A percentile compares a stretch with the other conserved stretches of the same genome.
phyloP scores from a whole-genome alignment of 306 rosid species.

The Alnus glutinosa region DNA sequence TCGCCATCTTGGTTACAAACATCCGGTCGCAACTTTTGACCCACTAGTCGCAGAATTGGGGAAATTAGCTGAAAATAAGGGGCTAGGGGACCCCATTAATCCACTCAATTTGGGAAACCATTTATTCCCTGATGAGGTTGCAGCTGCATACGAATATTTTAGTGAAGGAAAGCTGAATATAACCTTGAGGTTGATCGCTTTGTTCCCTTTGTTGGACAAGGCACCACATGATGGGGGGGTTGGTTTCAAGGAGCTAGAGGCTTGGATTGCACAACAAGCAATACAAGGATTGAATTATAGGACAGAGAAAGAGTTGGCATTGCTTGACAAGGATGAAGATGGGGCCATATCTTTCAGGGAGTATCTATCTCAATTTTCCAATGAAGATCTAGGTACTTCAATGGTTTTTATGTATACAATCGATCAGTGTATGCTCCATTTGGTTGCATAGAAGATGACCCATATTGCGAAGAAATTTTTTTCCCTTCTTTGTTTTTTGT shows the following conservation, averaged over 20 bases:
- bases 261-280: conserved; percentile 55
- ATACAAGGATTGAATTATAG: conserved; percentile 42
- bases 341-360: conserved; percentile 56
- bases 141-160: conserved; percentile 34
- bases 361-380: conserved; percentile 61
- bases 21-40: conserved; percentile 41
- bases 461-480: too few relatives aligned
- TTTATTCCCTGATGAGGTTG: conserved; percentile 17
- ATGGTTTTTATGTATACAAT: not conserved
- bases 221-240: conserved; percentile 54
- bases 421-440: not conserved
- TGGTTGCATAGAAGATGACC: not conserved
- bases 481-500: too few relatives aligned
- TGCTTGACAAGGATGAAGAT: conserved; percentile 55
- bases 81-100: not conserved
- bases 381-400: conserved; percentile 48
- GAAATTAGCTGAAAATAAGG: conserved; percentile 21
- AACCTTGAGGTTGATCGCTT: conserved; percentile 52
- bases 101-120: not conserved
- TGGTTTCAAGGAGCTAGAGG: conserved; percentile 45
- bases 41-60: conserved; percentile 43
- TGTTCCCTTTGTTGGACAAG: conserved; percentile 71
- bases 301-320: conserved; percentile 42
- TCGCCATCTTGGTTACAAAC: conserved; percentile 58
- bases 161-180: conserved; percentile 52